Evolutionary conservation across 148 eudicot genomes (phyloP).

Genomic region (Fagopyrum tataricum): DNA sequence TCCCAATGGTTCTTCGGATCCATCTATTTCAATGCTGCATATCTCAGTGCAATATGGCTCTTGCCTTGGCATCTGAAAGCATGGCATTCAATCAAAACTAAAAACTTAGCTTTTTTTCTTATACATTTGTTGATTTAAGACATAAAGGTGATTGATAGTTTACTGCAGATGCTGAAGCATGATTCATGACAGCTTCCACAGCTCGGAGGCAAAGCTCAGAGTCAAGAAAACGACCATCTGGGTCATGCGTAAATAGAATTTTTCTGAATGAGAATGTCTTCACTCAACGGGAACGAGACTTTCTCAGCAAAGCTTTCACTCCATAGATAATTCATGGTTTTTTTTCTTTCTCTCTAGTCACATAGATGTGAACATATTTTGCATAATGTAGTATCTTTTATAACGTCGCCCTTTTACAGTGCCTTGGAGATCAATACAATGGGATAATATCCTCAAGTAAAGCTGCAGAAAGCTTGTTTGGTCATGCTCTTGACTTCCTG

Average conservation of each 20-base stretch:
- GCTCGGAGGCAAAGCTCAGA: constrained; percentile 46
- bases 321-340: constrained; percentile 24
- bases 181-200: constrained; percentile 37
- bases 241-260: constrained; percentile 52
- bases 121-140: neutral
- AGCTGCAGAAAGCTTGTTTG: neutral
- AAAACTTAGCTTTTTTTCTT: neutral
- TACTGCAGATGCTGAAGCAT: constrained; percentile 29
- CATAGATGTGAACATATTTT: neutral
- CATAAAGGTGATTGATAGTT: neutral
- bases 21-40: constrained; percentile 26
- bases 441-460: neutral
- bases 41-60: constrained; percentile 17
- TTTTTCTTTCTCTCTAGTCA: neutral
- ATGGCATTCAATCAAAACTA: constrained; percentile 11
- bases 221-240: constrained; percentile 45
- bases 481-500: neutral
- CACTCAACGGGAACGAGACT: constrained; percentile 20
- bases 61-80: constrained; percentile 23
- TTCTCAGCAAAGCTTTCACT: constrained; percentile 12
- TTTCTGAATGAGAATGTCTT: constrained; percentile 38
- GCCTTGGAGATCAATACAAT: neutral
- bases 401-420: neutral
- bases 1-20: constrained; percentile 33
- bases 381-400: neutral